Percentiles rank a stretch among this genome's conserved stretches.
Evolutionary conservation across 2,329 filamentous ascomycete genomes (phyloP).

Genomic region (Xylariaceae sp.): DNA sequence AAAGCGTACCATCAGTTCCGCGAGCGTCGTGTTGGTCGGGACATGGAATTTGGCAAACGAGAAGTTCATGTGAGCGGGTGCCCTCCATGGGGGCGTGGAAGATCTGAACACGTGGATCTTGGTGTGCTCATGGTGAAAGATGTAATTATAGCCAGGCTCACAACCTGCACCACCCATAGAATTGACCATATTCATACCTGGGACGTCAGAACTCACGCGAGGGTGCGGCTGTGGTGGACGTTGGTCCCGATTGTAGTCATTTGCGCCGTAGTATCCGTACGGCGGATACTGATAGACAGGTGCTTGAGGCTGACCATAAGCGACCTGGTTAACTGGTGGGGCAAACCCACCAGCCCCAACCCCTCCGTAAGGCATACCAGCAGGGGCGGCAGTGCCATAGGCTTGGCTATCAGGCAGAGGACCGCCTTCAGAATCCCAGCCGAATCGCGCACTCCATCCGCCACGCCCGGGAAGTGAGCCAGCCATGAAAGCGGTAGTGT

Average conservation of each 20-base stretch:
- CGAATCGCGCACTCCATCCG: slow-evolving; percentile 38
- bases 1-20: slow-evolving; percentile 64
- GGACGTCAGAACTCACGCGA: slow-evolving; percentile 52
- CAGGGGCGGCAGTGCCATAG: not conserved
- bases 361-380: not conserved
- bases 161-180: slow-evolving; percentile 63
- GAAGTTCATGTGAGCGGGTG: slow-evolving; percentile 50
- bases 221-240: slow-evolving; percentile 54
- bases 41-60: slow-evolving; percentile 59
- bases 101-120: slow-evolving; percentile 66
- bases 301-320: not conserved
- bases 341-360: not conserved
- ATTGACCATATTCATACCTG: slow-evolving; percentile 63
- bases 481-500: slow-evolving; percentile 26
- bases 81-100: slow-evolving; percentile 59
- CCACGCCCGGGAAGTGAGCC: slow-evolving; percentile 6
- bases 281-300: slow-evolving; percentile 2
- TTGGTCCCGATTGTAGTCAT: slow-evolving; percentile 27
- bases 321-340: no score
- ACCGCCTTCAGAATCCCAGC: slow-evolving; percentile 38
- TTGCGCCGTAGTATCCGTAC: slow-evolving; percentile 1
- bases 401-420: not conserved
- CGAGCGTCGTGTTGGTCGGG: slow-evolving; percentile 59
- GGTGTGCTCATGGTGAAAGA: slow-evolving; percentile 64
- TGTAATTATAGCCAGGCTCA: slow-evolving; percentile 69